Evolutionary conservation across 345 rosid species (phyloP).

Genomic region (Isatis tinctoria): DNA sequence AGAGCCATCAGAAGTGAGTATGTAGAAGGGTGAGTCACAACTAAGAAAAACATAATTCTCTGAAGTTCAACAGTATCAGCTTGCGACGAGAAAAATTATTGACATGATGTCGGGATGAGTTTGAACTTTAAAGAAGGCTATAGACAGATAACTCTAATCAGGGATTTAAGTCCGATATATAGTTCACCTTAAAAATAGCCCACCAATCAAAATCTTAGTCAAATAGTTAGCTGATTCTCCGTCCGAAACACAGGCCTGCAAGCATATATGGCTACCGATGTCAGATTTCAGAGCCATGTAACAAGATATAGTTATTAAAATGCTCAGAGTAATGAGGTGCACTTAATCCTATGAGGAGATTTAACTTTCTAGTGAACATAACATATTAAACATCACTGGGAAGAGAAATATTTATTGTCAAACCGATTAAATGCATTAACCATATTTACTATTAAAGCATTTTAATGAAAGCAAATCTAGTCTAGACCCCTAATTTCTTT

Average conservation of each 20-base stretch:
- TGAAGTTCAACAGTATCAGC: slow-evolving; percentile 2
- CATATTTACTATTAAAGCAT: background rate
- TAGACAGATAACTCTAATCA: background rate
- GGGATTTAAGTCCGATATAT: background rate
- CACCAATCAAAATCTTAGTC: slow-evolving; percentile 74
- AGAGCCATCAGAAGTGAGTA: slow-evolving; percentile 3
- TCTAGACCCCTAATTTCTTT: background rate
- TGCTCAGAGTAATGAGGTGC: slow-evolving; percentile 12
- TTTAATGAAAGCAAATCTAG: background rate
- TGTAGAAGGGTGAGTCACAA: background rate
- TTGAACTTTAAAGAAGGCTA: background rate
- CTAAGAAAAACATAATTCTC: slow-evolving; percentile 5
- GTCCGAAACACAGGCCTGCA: slow-evolving; percentile 90
- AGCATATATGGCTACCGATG: slow-evolving; percentile 16
- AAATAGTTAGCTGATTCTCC: slow-evolving; percentile 72
- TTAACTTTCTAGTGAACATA: background rate
- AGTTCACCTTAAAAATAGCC: slow-evolving; percentile 79
- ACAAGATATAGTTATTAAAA: slow-evolving; percentile 7
- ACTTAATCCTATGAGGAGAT: background rate
- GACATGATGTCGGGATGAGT: background rate
- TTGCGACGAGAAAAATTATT: background rate
- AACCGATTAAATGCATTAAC: background rate
- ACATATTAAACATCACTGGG: background rate
- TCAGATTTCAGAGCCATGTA: slow-evolving; percentile 14
- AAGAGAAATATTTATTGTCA: background rate